phyloP scores from a whole-genome alignment of 441 rosid species.

The Kokia cookei region DNA sequence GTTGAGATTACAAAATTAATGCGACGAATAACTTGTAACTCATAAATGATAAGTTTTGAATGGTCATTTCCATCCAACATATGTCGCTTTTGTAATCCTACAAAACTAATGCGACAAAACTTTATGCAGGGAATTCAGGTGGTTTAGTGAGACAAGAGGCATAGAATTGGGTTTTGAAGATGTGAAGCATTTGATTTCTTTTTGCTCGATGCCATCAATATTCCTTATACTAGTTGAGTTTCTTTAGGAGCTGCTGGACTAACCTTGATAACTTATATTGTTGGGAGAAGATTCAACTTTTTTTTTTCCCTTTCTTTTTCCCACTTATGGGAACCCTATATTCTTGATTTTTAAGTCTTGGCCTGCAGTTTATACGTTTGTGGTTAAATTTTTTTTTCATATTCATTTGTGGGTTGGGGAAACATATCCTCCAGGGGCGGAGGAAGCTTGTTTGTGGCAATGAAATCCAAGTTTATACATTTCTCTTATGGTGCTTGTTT shows the following conservation, averaged over 20 bases:
- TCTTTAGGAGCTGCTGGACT: constrained; percentile 9
- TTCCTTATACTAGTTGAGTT: constrained; percentile 7
- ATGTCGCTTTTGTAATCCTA: background rate
- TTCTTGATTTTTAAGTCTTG: background rate
- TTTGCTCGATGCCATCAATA: constrained; percentile 8
- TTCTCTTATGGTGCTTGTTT: background rate
- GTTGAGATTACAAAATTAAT: background rate
- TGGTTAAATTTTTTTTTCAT: background rate
- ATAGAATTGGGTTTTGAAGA: constrained; percentile 4
- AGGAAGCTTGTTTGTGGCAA: background rate
- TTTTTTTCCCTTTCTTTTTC: background rate
- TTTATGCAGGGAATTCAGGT: constrained; percentile 15
- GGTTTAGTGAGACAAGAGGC: background rate
- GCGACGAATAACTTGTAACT: background rate
- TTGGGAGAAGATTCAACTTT: background rate
- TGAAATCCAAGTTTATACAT: background rate
- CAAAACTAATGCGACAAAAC: background rate
- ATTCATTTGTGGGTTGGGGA: background rate
- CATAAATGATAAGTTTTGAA: background rate
- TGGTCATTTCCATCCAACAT: background rate
- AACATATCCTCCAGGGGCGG: background rate
- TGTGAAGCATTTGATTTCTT: background rate
- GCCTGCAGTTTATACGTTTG: background rate
- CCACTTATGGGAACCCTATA: background rate
- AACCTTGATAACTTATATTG: constrained; percentile 2